A percentile compares a stretch with the other conserved stretches of the same genome.
Evolutionary conservation across 768 basidiomycete genomes (phyloP).

Genomic region (Leucogyrophana mollusca): DNA sequence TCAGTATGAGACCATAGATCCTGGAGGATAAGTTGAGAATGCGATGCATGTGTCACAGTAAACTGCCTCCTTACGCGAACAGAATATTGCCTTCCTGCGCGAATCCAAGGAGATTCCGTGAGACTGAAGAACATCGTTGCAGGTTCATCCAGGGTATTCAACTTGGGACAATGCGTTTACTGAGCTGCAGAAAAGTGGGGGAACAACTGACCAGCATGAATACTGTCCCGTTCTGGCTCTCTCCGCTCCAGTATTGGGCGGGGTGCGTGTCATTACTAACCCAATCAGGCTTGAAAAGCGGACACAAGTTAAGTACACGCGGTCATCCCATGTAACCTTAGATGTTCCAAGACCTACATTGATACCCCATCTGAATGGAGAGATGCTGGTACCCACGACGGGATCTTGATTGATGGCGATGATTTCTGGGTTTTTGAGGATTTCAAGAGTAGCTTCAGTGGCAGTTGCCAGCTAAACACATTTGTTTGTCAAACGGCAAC

Average conservation of each 20-base stretch:
- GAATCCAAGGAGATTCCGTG: constrained; percentile 70
- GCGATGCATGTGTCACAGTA: background rate
- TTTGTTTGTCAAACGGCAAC: background rate
- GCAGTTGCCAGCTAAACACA: constrained; percentile 46
- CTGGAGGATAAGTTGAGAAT: constrained; percentile 29
- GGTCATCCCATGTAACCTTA: background rate
- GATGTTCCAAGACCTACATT: constrained; percentile 42
- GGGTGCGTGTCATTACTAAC: constrained; percentile 47
- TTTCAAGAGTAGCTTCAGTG: constrained; percentile 48
- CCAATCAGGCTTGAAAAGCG: constrained; percentile 32
- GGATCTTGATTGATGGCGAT: constrained; percentile 71
- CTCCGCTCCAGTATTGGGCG: constrained; percentile 72
- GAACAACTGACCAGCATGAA: constrained; percentile 62
- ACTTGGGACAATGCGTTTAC: constrained; percentile 29
- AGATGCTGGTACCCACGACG: constrained; percentile 55
- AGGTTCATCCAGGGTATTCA: constrained; percentile 58
- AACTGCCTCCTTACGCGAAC: constrained; percentile 47
- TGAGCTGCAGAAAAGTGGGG: background rate
- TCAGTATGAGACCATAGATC: constrained; percentile 74
- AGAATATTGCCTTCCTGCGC: constrained; percentile 63
- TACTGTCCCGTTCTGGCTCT: constrained; percentile 60
- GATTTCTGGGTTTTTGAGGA: constrained; percentile 63
- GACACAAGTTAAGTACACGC: background rate
- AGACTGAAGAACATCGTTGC: constrained; percentile 60
- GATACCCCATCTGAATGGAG: constrained; percentile 69